A percentile compares a stretch with the other conserved stretches of the same genome.
These are phyloP conservation scores for Pichia norvegensis DNA, from an alignment of 1,139 yeast species.

Conservation along the genomic window DNA sequence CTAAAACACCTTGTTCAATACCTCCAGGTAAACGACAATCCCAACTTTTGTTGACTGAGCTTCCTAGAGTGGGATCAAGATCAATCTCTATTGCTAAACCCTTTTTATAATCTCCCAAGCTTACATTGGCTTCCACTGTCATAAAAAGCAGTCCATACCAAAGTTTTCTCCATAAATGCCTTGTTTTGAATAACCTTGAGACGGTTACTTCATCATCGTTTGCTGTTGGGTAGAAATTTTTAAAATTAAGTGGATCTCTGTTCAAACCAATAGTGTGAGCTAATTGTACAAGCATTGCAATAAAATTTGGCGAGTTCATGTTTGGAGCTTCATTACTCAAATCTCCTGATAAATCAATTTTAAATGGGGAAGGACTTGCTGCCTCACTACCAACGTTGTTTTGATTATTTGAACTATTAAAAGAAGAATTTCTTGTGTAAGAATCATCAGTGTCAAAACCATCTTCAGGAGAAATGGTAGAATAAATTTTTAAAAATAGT, in stretches of 20 bases:
- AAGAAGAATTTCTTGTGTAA: conserved; percentile 19
- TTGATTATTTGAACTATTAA: background rate
- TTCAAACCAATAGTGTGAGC: conserved; percentile 32
- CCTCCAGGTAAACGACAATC: conserved; percentile 31
- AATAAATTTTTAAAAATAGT: conserved; percentile 29
- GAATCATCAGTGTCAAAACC: conserved; percentile 34
- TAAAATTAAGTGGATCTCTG: conserved; percentile 29
- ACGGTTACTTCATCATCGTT: conserved; percentile 24
- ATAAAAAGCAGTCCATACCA: conserved; percentile 29
- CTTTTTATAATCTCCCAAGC: conserved; percentile 30
- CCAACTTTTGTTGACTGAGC: conserved; percentile 25
- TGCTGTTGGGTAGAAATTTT: conserved; percentile 24
- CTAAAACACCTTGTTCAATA: conserved; percentile 29
- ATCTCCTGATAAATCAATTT: conserved; percentile 24
- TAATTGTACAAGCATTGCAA: conserved; percentile 28
- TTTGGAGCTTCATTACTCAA: conserved; percentile 33
- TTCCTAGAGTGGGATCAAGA: conserved; percentile 26
- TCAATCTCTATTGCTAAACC: conserved; percentile 30
- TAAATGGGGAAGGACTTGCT: conserved; percentile 15
- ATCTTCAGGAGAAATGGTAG: conserved; percentile 32
- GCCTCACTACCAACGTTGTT: no score
- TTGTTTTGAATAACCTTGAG: conserved; percentile 26
- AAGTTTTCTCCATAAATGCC: conserved; percentile 31
- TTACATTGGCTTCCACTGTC: conserved; percentile 27
- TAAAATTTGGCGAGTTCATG: conserved; percentile 28